Base-by-base conservation (phyloP, 2,329 filamentous ascomycete genomes). In the Moelleriella libera region DNA sequence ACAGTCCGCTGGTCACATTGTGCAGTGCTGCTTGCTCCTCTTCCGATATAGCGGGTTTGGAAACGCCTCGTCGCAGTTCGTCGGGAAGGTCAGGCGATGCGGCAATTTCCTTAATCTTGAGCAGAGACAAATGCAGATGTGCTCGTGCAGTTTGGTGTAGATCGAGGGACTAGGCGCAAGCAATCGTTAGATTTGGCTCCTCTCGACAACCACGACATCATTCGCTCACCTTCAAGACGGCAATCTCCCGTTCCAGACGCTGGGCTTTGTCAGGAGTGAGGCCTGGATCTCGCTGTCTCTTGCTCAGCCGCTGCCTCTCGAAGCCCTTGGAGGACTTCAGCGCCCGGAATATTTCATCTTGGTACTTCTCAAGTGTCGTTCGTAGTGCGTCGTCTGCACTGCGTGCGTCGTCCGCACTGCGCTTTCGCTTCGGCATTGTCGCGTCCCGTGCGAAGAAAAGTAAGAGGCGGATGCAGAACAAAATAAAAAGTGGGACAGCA, bases 241-340 rank as follows among this genome's bases (percentile, higher is more conserved):
- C 60, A 43, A 78, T 58, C 57, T 80, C 85, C 34, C 74, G 72
- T 51, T 85, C 76, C 32, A 89, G 65, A 21, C 83, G 70, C 49
- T 68, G 65, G 28, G 76, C 66, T 57, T 80, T 78, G 43, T 73
- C 72, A 7, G 64, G 53, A 2, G 63, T 59, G 12, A 65, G 55
- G 46, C 67, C 69, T 46, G 66, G 64, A 30, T 77, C 74, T 45
- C 65, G 70, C 11, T 76, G 62, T 41, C 73, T 68, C 60, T 78
- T 82, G 51, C 82, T 74, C 50, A 85, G 73, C 53, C 88, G 85
- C 65, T 90, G 86, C 43, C 85, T 75, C 68, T 90, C 85, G 58
- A 87, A 83, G 44, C 82, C 81, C 59, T 85, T 87, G 48, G 81
- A 82, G 9, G 73, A 69, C 63, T 88, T 88, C 50, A 90, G 70